These are phyloP conservation scores for Aspergillus aculeatinus DNA, from an alignment of 2,329 filamentous ascomycete genomes.

Conservation along the genomic window DNA sequence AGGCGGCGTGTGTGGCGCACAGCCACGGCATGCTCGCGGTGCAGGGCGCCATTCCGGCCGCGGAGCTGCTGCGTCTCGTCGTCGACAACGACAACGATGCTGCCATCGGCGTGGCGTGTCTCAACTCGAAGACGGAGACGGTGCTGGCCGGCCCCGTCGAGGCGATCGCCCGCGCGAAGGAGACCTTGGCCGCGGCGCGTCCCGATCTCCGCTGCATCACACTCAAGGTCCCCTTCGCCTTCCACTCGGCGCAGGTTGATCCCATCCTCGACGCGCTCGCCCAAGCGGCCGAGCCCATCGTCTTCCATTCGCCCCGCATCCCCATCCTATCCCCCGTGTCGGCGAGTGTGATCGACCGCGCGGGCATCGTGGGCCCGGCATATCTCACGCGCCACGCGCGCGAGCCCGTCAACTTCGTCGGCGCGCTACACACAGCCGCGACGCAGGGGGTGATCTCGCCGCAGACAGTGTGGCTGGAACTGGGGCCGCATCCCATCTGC, in stretches of 20 bases:
- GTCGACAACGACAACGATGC: slow-evolving; percentile 11
- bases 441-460: slow-evolving; percentile 32
- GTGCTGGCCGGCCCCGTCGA: slow-evolving; percentile 66
- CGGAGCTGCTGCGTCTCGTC: slow-evolving; percentile 41
- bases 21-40: slow-evolving; percentile 68
- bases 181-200: slow-evolving; percentile 52
- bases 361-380: slow-evolving; percentile 50
- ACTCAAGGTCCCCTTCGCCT: slow-evolving; percentile 66
- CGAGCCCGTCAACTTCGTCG: slow-evolving; percentile 68
- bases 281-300: slow-evolving; percentile 37
- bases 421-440: slow-evolving; percentile 60
- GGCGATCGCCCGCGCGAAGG: slow-evolving; percentile 46
- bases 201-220: slow-evolving; percentile 55
- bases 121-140: slow-evolving; percentile 48
- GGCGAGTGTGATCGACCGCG: too few relatives aligned
- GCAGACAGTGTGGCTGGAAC: slow-evolving; percentile 69
- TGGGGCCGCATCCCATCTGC: slow-evolving; percentile 73
- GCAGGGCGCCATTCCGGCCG: slow-evolving; percentile 34
- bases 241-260: slow-evolving; percentile 23
- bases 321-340: slow-evolving; percentile 71
- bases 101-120: slow-evolving; percentile 27
- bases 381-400: slow-evolving; percentile 67
- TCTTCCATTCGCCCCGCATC: slow-evolving; percentile 58
- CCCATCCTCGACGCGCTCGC: slow-evolving; percentile 17
- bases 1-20: slow-evolving; percentile 62